Base-by-base conservation (phyloP, 805 yeast genomes). In the Sungouiozyma ichnusensis region DNA sequence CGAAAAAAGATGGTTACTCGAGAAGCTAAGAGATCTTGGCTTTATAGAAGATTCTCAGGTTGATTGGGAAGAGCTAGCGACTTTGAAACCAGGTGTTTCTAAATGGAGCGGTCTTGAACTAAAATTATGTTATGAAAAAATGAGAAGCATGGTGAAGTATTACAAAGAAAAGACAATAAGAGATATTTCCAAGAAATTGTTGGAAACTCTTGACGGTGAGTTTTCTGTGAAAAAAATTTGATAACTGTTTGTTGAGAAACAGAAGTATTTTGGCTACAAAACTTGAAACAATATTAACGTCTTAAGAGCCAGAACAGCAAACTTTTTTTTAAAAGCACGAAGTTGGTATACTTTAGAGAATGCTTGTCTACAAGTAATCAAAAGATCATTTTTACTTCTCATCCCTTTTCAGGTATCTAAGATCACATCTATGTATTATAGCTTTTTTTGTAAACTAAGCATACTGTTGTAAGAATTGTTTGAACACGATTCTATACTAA, bases 81-180 rank as follows among this genome's bases (percentile, higher is more conserved):
- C 68, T 3, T 44, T 67, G 31, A 72, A 70, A 49, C 66, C 73
- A 16, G 67, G 66, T 36, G 9, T 11, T 24, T 49, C 54, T 15
- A 52, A 53, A 16, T 81, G 85, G 85, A 65, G 71, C 2, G 79
- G 80, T 1, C 53, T 69, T 1, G 92, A 84, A 59, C 69, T 82
- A 46, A 69, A 71, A 46, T 66, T 70, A 14, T 77, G 78, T 36
- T 82, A 77, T 53, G 84, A 77, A 43, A 73, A 71, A 46, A 68
- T 81, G 74, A 72, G 73, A 50, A 50, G 69, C 6, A 63, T 71
- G 4, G 62, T 79, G 11, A 68, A 74, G 41, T 81, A 76, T 42
- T 61, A 57, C 50, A 68, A 67, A 44, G 64, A 64, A 40, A 71
- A 68, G 46, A 48, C 62, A 15, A 54, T 62, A 8, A 54, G 51